phyloP scores from a whole-genome alignment of 352 stramenopile genomes.

The Phytophthora quininea region DNA sequence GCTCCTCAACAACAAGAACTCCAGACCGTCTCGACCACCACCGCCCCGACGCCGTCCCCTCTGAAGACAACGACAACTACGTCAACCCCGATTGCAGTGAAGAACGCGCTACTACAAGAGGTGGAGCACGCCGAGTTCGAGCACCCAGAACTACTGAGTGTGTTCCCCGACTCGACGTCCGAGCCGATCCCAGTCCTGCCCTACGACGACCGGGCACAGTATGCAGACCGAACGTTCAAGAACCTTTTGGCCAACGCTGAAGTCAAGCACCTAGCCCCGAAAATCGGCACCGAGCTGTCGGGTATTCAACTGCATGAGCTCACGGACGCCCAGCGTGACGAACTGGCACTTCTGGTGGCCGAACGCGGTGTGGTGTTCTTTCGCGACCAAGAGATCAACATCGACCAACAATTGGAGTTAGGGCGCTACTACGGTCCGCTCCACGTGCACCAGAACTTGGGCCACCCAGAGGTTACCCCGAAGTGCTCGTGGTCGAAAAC shows the following conservation, averaged over 20 bases:
- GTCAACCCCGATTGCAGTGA: slow-evolving; percentile 6
- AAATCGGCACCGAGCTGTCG: slow-evolving; percentile 28
- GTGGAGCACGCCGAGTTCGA: slow-evolving; percentile 19
- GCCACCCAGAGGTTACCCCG: slow-evolving; percentile 13
- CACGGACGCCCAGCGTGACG: slow-evolving; percentile 21
- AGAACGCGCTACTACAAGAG: slow-evolving; percentile 31
- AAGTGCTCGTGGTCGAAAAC: slow-evolving; percentile 25
- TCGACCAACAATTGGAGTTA: slow-evolving; percentile 24
- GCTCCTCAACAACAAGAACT: neutral
- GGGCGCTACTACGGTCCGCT: slow-evolving; percentile 26
- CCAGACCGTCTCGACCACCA: neutral
- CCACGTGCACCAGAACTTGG: slow-evolving; percentile 23
- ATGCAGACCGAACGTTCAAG: slow-evolving; percentile 28
- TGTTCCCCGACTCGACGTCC: slow-evolving; percentile 24
- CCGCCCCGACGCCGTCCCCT: neutral
- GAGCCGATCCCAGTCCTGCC: slow-evolving; percentile 24
- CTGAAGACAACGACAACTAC: neutral
- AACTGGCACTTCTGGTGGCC: slow-evolving; percentile 20
- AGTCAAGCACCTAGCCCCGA: slow-evolving; percentile 26
- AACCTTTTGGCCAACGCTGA: slow-evolving; percentile 17
- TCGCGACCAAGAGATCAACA: slow-evolving; percentile 21
- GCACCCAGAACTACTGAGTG: slow-evolving; percentile 17
- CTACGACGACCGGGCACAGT: slow-evolving; percentile 20
- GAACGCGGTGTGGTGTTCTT: slow-evolving; percentile 26
- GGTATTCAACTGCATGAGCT: slow-evolving; percentile 27